Base-by-base conservation (phyloP, 192 early-diverging fungal genomes). In the Rhizophagus sp. region DNA sequence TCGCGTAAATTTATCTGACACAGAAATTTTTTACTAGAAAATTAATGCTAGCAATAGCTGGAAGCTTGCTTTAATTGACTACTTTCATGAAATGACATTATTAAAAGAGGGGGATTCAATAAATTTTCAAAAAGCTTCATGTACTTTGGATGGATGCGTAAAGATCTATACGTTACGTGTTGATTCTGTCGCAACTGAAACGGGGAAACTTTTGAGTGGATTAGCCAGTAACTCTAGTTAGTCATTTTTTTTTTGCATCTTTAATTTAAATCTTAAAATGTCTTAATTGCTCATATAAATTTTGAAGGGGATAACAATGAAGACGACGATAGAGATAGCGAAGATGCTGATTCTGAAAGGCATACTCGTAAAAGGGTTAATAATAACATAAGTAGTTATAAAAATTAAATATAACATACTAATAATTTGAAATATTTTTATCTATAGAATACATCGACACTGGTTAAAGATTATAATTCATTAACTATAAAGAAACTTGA, bases 51-150 rank as follows among this genome's bases (percentile, higher is more conserved):
- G 89, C 81, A 99, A 99, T 85, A 95, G 92, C 52, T 99, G 97
- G 97, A 95, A 97, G 79, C 91, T 99, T 81, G 96, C 95, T 15
- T 87, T 99, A n/a, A 98, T 99, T 80, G 96, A 99, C 85, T 98
- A 97, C 82, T 99, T 99, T 81, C 91, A 95, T 82, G 96, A 99
- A 83, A 94, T 99, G 96, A 93, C 91, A 4, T 86, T 99, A 30
- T 83, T 99, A 72, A 89, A 92, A 13, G 96, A 97, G n/a, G 97
- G 97, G 36, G 95, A 97, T 87, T 94, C 96, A 15, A 97, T 99
- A 86, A 99, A 99, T 85, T 99, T 99, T 82, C 97, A 98, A 81
- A 97, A 95, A 79, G 97, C 97, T 25, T 99, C 97, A 57, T 97
- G 94, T 82, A 99, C 97, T 13, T 84, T 99, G 64, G 97, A 98